Conservation (phyloP, 2,329 filamentous ascomycete genomes). For the Meredithiella fracta region DNA sequence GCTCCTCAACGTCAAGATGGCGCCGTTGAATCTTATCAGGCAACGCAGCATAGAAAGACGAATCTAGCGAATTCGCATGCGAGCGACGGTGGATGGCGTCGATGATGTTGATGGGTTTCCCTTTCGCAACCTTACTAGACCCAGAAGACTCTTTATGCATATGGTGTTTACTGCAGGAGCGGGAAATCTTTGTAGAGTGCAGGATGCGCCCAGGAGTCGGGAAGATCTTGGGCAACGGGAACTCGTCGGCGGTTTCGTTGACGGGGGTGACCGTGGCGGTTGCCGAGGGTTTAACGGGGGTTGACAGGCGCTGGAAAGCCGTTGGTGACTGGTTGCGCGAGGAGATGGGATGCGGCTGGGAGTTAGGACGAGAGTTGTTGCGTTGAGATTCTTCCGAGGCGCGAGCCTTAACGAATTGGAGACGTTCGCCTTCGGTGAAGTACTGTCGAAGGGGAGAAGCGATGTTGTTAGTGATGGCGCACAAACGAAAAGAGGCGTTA, state of each 20-base stretch:
- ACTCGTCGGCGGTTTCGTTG: neutral
- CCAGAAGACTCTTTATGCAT: neutral
- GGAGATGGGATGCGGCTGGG: slow-evolving; percentile 1
- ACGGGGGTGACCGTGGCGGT: neutral
- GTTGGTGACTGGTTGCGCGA: slow-evolving; percentile 11
- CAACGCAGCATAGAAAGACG: slow-evolving; percentile 51
- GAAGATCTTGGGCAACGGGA: slow-evolving; percentile 14
- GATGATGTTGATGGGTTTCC: slow-evolving; percentile 15
- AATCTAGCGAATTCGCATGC: slow-evolving; percentile 35
- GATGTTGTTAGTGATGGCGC: slow-evolving; percentile 9
- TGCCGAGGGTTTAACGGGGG: neutral
- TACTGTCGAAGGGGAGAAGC: slow-evolving; percentile 7
- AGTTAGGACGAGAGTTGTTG: slow-evolving; percentile 2
- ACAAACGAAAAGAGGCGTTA: slow-evolving; percentile 4
- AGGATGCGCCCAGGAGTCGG: slow-evolving; percentile 8
- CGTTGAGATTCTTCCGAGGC: slow-evolving; percentile 6
- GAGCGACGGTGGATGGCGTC: slow-evolving; percentile 21
- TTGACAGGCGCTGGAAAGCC: slow-evolving; percentile 11
- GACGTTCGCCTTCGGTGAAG: slow-evolving; percentile 13
- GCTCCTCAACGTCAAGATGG: slow-evolving; percentile 58
- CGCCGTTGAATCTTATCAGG: slow-evolving; percentile 57
- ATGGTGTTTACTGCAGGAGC: neutral
- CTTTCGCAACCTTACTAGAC: neutral
- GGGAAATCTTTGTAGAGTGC: neutral
- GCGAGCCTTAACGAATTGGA: slow-evolving; percentile 12